Evolutionary conservation across 768 basidiomycete genomes (phyloP).

Genomic region (Naganishia onofrii): DNA sequence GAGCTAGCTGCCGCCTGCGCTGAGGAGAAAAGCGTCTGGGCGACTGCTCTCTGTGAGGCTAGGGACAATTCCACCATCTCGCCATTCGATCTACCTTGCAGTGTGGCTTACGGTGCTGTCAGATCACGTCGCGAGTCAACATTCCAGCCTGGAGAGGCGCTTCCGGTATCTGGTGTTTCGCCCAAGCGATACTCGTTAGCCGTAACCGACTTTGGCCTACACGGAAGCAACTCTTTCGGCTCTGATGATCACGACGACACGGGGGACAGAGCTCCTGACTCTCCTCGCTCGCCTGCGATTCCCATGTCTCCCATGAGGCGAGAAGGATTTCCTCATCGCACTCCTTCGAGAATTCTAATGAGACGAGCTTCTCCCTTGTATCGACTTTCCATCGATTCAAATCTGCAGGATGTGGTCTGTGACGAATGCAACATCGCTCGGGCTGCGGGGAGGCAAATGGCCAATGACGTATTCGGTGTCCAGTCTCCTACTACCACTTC

Average conservation of each 20-base stretch:
- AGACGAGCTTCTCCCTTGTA: slow-evolving; percentile 40
- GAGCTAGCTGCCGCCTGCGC: slow-evolving; percentile 81
- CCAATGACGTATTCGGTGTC: slow-evolving; percentile 6
- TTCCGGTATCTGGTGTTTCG: slow-evolving; percentile 40
- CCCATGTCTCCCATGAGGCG: slow-evolving; percentile 35
- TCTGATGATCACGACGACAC: slow-evolving; percentile 1
- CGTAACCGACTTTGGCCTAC: slow-evolving; percentile 9
- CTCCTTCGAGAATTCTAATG: slow-evolving; percentile 38
- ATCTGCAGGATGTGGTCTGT: slow-evolving; percentile 25
- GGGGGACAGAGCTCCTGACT: neutral
- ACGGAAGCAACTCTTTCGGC: neutral
- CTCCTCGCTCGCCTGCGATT: slow-evolving; percentile 16
- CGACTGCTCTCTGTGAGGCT: slow-evolving; percentile 59
- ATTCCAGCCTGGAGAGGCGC: neutral
- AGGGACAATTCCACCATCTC: slow-evolving; percentile 61
- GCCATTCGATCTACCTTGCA: slow-evolving; percentile 50
- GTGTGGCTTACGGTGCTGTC: slow-evolving; percentile 30
- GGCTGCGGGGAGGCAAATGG: slow-evolving; percentile 23
- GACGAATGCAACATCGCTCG: slow-evolving; percentile 25
- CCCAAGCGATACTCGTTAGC: slow-evolving; percentile 39
- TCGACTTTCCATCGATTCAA: slow-evolving; percentile 37
- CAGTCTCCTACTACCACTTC: slow-evolving; percentile 3
- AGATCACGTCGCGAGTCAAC: slow-evolving; percentile 17
- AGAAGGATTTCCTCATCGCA: slow-evolving; percentile 33
- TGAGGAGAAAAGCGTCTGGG: slow-evolving; percentile 85